Conservation (phyloP, 352 stramenopile genomes). For the Phytopythium delawarense region DNA sequence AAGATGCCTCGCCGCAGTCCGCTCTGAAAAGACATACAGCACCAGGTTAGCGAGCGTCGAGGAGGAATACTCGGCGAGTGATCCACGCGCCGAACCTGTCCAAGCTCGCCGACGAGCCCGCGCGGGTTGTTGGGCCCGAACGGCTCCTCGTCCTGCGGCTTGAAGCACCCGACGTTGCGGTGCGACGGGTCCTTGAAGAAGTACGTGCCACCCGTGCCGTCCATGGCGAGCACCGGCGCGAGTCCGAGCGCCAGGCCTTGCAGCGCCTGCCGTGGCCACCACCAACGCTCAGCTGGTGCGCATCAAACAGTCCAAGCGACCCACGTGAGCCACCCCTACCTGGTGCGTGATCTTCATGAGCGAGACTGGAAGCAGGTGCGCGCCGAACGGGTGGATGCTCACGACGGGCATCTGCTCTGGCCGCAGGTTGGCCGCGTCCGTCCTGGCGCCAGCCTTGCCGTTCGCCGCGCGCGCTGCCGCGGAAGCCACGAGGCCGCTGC, state of each 20-base stretch:
- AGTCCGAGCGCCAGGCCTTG: slow-evolving; percentile 89
- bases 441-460: slow-evolving; percentile 12
- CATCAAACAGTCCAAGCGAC: neutral
- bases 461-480: neutral
- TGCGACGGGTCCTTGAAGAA: slow-evolving; percentile 95
- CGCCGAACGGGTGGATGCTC: slow-evolving; percentile 77
- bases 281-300: neutral
- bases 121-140: slow-evolving; percentile 98
- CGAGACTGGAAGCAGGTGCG: slow-evolving; percentile 62
- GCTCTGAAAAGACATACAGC: slow-evolving; percentile 21
- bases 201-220: slow-evolving; percentile 98
- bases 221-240: slow-evolving; percentile 90
- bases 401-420: slow-evolving; percentile 57
- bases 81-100: slow-evolving; percentile 36
- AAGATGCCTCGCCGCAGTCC: slow-evolving; percentile 90
- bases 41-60: neutral
- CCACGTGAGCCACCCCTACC: slow-evolving; percentile 14
- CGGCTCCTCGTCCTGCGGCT: slow-evolving; percentile 98
- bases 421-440: slow-evolving; percentile 24
- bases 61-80: neutral
- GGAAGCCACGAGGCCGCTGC: slow-evolving; percentile 7
- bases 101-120: slow-evolving; percentile 82
- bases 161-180: slow-evolving; percentile 95
- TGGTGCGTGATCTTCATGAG: slow-evolving; percentile 86
- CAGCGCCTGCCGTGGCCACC: slow-evolving; percentile 43